A percentile compares a stretch with the other conserved stretches of the same genome.
Conservation (phyloP, 108 stramenopile species). For the Nitzschia sp. region DNA sequence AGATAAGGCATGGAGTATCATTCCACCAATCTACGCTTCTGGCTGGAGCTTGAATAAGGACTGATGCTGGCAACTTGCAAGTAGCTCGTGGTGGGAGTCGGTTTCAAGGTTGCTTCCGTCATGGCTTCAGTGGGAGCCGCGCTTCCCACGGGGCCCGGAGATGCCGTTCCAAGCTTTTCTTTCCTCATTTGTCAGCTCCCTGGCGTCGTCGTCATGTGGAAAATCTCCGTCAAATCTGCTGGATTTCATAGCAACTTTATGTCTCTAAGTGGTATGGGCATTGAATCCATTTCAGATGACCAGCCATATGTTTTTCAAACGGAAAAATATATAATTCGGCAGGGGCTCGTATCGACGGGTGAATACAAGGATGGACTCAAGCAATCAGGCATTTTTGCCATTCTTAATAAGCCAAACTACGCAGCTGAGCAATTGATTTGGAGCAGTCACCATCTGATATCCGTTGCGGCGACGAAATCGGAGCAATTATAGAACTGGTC, state of each 20-base stretch:
- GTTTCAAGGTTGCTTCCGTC: conserved; percentile 77
- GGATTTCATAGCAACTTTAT: conserved; percentile 47
- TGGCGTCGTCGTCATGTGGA: conserved; percentile 31
- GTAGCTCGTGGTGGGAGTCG: conserved; percentile 46
- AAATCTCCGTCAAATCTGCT: conserved; percentile 37
- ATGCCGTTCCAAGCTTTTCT: too few relatives aligned
- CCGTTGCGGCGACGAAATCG: conserved; percentile 44
- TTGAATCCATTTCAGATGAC: conserved; percentile 77
- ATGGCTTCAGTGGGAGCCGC: too few relatives aligned
- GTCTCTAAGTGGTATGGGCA: conserved; percentile 42
- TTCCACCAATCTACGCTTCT: conserved; percentile 74
- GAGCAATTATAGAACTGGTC: conserved; percentile 56
- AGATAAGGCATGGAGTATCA: conserved; percentile 74
- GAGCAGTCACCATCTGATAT: conserved; percentile 66
- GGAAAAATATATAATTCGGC: conserved; percentile 50
- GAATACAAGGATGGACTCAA: conserved; percentile 68
- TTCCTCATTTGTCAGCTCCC: conserved; percentile 56
- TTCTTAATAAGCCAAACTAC: conserved; percentile 84
- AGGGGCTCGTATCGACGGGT: conserved; percentile 16
- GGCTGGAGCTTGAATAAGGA: conserved; percentile 64
- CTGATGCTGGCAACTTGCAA: conserved; percentile 34
- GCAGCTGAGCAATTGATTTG: conserved; percentile 69
- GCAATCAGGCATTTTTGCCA: conserved; percentile 61
- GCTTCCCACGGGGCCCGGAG: too few relatives aligned
- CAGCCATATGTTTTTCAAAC: conserved; percentile 74